These are phyloP conservation scores for Groenewaldozyma auringiensis DNA, from an alignment of 1,139 yeast genomes.

Conservation along the genomic window DNA sequence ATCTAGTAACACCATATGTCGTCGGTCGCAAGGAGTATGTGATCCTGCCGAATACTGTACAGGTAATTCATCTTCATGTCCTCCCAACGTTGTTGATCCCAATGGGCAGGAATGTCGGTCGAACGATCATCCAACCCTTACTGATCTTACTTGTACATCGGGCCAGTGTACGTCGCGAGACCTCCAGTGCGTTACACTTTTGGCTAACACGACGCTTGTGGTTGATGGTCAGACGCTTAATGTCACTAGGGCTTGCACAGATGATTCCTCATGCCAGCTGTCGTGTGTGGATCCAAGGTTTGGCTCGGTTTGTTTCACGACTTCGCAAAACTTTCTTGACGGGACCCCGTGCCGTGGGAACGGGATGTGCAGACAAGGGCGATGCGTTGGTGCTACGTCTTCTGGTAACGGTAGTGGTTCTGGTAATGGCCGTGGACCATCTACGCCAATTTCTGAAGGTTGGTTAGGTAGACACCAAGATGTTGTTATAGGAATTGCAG, in stretches of 20 bases:
- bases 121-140: slow-evolving; percentile 12
- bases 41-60: slow-evolving; percentile 33
- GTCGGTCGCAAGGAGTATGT: slow-evolving; percentile 32
- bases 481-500: slow-evolving; percentile 22
- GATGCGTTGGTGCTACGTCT: slow-evolving; percentile 26
- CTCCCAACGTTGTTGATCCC: slow-evolving; percentile 22
- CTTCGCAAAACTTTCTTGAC: slow-evolving; percentile 31
- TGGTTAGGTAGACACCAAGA: slow-evolving; percentile 23
- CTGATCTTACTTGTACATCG: slow-evolving; percentile 28
- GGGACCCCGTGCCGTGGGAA: slow-evolving; percentile 33
- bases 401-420: slow-evolving; percentile 6
- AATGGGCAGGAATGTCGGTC: slow-evolving; percentile 29
- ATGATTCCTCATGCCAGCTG: slow-evolving; percentile 27
- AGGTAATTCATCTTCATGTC: slow-evolving; percentile 32
- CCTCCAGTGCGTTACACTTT: slow-evolving; percentile 28
- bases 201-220: slow-evolving; percentile 24
- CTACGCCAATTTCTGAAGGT: slow-evolving; percentile 12
- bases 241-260: slow-evolving; percentile 28
- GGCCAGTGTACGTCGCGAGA: slow-evolving; percentile 36
- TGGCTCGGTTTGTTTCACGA: slow-evolving; percentile 25
- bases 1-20: slow-evolving; percentile 25
- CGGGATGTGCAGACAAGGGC: slow-evolving; percentile 30
- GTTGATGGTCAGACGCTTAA: slow-evolving; percentile 23
- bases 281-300: slow-evolving; percentile 27
- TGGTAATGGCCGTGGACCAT: slow-evolving; percentile 6